Conservation (phyloP, 108 stramenopile genomes). For the Nannochloropsis salina region DNA sequence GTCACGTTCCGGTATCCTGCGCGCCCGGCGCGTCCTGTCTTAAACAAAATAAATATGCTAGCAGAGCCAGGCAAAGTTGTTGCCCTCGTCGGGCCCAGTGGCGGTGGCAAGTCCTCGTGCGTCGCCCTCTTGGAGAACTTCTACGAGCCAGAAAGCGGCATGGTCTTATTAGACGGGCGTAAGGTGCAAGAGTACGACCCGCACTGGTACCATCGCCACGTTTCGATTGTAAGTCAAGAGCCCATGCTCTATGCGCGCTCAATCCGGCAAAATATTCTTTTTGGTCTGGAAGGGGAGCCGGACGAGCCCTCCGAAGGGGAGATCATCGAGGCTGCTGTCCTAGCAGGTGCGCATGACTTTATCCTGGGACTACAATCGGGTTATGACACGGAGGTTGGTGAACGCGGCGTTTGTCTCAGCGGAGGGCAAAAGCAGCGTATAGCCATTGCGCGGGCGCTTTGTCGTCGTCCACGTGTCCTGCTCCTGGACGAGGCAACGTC, state of each 20-base stretch:
- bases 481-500: slow-evolving; percentile 61
- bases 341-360: slow-evolving; percentile 52
- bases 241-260: slow-evolving; percentile 48
- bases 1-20: slow-evolving; percentile 28
- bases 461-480: slow-evolving; percentile 43
- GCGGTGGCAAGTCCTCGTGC: slow-evolving; percentile 70
- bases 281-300: slow-evolving; percentile 47
- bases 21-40: slow-evolving; percentile 29
- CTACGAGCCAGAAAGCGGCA: slow-evolving; percentile 65
- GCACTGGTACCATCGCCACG: slow-evolving; percentile 42
- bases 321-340: slow-evolving; percentile 27
- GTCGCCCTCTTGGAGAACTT: slow-evolving; percentile 68
- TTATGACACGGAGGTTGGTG: slow-evolving; percentile 81
- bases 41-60: slow-evolving; percentile 33
- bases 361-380: slow-evolving; percentile 52
- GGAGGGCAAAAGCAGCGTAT: slow-evolving; percentile 68
- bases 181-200: slow-evolving; percentile 41
- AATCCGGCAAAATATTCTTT: slow-evolving; percentile 50
- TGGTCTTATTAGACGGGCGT: slow-evolving; percentile 53
- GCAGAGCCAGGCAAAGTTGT: slow-evolving; percentile 52
- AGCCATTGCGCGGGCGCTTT: slow-evolving; percentile 74
- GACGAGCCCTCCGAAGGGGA: neutral
- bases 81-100: slow-evolving; percentile 69
- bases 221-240: slow-evolving; percentile 41
- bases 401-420: slow-evolving; percentile 76